Evolutionary conservation across 768 basidiomycete genomes (phyloP).

Genomic region (Termitomyces sp.): DNA sequence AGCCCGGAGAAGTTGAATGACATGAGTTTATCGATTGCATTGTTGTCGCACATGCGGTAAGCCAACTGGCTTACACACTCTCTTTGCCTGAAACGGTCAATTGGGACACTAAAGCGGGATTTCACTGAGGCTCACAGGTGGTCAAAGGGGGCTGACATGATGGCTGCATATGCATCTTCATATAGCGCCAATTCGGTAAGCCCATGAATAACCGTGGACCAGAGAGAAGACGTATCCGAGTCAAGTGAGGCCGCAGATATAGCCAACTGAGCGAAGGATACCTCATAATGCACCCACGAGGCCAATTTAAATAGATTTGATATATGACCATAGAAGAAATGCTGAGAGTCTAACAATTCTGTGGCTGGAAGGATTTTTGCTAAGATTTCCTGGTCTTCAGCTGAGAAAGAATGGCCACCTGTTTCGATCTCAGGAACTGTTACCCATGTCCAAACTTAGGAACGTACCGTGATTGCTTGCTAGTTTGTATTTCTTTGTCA

Average conservation of each 20-base stretch:
- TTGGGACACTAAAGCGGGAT: not conserved
- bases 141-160: slow-evolving; percentile 71
- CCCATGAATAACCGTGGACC: slow-evolving; percentile 75
- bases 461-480: slow-evolving; percentile 9
- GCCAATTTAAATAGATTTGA: slow-evolving; percentile 67
- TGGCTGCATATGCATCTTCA: slow-evolving; percentile 82
- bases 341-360: slow-evolving; percentile 52
- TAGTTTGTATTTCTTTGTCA: not conserved
- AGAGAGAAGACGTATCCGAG: slow-evolving; percentile 60
- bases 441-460: not conserved
- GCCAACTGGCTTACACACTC: slow-evolving; percentile 81
- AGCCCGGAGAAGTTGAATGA: slow-evolving; percentile 82
- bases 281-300: slow-evolving; percentile 52
- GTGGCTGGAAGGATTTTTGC: slow-evolving; percentile 53
- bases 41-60: slow-evolving; percentile 89
- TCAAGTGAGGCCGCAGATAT: slow-evolving; percentile 59
- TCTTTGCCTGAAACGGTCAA: slow-evolving; percentile 50
- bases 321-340: slow-evolving; percentile 74
- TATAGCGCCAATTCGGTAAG: slow-evolving; percentile 68
- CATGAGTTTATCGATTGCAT: slow-evolving; percentile 73
- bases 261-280: slow-evolving; percentile 74
- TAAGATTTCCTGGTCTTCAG: slow-evolving; percentile 63
- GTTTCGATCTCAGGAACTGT: slow-evolving; percentile 10
- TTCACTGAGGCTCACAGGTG: slow-evolving; percentile 57
- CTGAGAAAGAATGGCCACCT: slow-evolving; percentile 45